These are phyloP conservation scores for Colletotrichum chlorophyti DNA, from an alignment of 2,329 filamentous ascomycete species.

Conservation along the genomic window DNA sequence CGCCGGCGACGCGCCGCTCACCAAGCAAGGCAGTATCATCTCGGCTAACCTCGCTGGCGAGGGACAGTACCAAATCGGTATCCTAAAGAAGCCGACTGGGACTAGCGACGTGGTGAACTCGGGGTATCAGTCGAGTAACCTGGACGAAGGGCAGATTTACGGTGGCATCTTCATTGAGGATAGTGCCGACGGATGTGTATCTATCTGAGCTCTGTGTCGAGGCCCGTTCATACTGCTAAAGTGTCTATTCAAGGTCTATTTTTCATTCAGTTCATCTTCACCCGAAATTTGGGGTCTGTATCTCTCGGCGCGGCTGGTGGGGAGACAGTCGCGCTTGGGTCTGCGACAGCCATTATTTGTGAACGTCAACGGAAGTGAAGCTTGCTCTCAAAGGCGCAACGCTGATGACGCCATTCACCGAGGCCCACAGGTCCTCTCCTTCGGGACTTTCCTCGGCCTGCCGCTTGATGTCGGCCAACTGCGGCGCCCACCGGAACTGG, in stretches of 20 bases:
- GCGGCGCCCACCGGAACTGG: constrained; percentile 28
- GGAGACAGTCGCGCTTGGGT: too few species aligned
- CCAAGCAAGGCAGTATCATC: constrained; percentile 2
- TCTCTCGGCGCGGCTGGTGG: too few species aligned
- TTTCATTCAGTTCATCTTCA: too few species aligned
- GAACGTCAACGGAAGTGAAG: constrained; percentile 23
- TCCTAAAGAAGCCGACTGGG: constrained; percentile 63
- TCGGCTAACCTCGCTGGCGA: constrained; percentile 9
- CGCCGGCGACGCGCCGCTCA: constrained; percentile 11
- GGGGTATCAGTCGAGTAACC: constrained; percentile 53
- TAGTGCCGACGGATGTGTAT: constrained; percentile 48
- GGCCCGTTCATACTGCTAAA: not conserved
- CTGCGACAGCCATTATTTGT: not conserved
- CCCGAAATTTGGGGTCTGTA: too few species aligned
- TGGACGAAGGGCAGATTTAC: constrained; percentile 58
- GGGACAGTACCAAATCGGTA: constrained; percentile 56
- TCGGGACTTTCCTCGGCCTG: constrained; percentile 24
- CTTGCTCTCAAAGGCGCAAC: constrained; percentile 26
- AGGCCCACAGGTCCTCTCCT: constrained; percentile 31
- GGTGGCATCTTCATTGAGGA: constrained; percentile 59
- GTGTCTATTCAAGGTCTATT: not conserved
- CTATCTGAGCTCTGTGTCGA: constrained; percentile 35
- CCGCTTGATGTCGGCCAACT: constrained; percentile 28
- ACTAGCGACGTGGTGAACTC: constrained; percentile 56
- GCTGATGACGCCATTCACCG: constrained; percentile 27